Evolutionary conservation across 164 flowering plant genomes (phyloP).

Genomic region (Protea cynaroides): DNA sequence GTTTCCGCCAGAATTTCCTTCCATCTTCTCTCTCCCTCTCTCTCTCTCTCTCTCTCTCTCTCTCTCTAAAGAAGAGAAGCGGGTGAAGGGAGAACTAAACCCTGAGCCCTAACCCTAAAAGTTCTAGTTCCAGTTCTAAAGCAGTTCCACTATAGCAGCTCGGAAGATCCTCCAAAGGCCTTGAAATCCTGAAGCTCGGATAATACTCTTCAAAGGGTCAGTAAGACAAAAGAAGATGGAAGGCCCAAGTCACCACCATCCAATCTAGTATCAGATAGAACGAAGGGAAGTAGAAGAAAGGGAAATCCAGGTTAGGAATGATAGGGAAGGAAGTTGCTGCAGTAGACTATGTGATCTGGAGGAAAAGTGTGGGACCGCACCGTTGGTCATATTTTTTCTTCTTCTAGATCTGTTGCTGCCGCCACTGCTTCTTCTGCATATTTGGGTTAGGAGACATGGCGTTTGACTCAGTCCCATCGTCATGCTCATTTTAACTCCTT

Average conservation of each 20-base stretch:
- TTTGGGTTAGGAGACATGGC: slow-evolving; percentile 17
- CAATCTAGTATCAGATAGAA: too few species aligned
- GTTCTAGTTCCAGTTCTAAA: not conserved
- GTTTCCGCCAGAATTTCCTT: slow-evolving; percentile 59
- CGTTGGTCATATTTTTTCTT: not conserved
- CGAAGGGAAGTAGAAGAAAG: too few species aligned
- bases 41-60: too few species aligned
- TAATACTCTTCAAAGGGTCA: not conserved
- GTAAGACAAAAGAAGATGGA: not conserved
- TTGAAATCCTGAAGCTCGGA: not conserved
- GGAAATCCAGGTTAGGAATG: too few species aligned
- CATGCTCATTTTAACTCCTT: slow-evolving; percentile 12
- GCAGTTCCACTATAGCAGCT: not conserved
- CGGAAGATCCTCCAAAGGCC: not conserved
- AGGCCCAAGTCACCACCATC: too few species aligned
- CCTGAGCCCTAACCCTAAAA: not conserved
- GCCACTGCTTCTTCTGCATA: slow-evolving; percentile 2
- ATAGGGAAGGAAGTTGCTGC: not conserved
- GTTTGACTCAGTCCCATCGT: slow-evolving; percentile 20
- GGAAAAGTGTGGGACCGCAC: not conserved
- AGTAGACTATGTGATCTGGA: not conserved
- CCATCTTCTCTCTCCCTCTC: too few species aligned
- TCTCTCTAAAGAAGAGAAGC: too few species aligned
- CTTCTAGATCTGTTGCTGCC: not conserved
- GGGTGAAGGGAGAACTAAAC: too few species aligned